A percentile compares a stretch with the other conserved stretches of the same genome.
phyloP scores from a whole-genome alignment of 345 rosid species.

The Gossypium stocksii region DNA sequence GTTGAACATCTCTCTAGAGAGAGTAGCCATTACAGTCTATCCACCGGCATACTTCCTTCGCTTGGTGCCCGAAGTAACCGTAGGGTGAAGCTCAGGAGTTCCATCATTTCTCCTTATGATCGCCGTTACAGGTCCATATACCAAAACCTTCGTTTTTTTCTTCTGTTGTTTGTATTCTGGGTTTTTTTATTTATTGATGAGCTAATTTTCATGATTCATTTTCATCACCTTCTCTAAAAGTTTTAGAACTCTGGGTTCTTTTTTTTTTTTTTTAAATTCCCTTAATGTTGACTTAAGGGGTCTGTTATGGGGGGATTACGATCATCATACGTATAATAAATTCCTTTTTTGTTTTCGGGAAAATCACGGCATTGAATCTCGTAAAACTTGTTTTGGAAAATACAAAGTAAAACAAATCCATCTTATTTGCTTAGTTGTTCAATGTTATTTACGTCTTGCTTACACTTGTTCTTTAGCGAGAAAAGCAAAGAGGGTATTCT shows the following conservation, averaged over 20 bases:
- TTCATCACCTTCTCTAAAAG: background rate
- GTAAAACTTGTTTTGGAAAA: slow-evolving; percentile 2
- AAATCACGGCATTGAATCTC: slow-evolving; percentile 24
- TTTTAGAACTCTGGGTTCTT: background rate
- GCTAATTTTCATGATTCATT: background rate
- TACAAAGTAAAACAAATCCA: background rate
- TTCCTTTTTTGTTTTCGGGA: background rate
- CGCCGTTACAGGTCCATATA: slow-evolving; percentile 64
- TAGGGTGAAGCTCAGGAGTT: slow-evolving; percentile 54
- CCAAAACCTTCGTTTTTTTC: background rate
- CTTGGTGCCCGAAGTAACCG: slow-evolving; percentile 90
- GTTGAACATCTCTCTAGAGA: slow-evolving; percentile 73
- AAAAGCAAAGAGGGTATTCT: background rate
- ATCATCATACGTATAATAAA: background rate
- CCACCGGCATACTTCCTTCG: slow-evolving; percentile 79
- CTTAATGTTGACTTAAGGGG: background rate
- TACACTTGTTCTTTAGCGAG: background rate
- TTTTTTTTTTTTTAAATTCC: background rate
- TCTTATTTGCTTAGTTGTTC: background rate
- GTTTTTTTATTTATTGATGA: background rate
- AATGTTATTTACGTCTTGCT: background rate
- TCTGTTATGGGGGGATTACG: background rate
- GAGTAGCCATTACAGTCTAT: slow-evolving; percentile 81
- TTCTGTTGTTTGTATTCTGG: background rate
- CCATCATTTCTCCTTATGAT: slow-evolving; percentile 72